Percentiles rank a stretch among this genome's conserved stretches.
Conservation (phyloP, 140 eudicot genomes). For the Ambrosia hybrid region DNA sequence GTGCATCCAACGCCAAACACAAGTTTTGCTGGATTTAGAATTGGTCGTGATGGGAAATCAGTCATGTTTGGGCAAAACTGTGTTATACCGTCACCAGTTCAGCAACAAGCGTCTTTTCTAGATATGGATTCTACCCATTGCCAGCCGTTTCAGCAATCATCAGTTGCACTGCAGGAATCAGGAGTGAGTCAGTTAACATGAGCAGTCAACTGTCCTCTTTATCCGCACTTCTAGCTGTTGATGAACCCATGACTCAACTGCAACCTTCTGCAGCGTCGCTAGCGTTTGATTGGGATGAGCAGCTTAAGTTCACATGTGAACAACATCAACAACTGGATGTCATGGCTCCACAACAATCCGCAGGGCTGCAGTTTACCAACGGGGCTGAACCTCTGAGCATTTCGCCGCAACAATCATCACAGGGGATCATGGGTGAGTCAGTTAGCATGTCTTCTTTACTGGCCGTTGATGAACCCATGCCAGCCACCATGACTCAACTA, state of each 20-base stretch:
- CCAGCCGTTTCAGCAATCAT: conserved; percentile 5
- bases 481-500: conserved; percentile 17
- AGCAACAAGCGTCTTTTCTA: conserved; percentile 16
- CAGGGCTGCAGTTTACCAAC: conserved; percentile 25
- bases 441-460: conserved; percentile 28
- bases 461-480: conserved; percentile 29
- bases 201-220: conserved; percentile 23
- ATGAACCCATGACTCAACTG: conserved; percentile 24
- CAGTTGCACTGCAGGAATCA: no score
- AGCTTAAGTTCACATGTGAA: conserved; percentile 6
- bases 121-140: conserved; percentile 22
- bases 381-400: conserved; percentile 18
- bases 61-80: conserved; percentile 46
- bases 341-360: conserved; percentile 18
- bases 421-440: background rate
- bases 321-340: background rate
- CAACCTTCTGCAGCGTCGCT: conserved; percentile 22
- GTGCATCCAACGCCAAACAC: conserved; percentile 5
- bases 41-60: conserved; percentile 51
- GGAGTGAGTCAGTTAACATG: background rate
- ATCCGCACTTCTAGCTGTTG: conserved; percentile 27
- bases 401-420: conserved; percentile 3
- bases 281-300: conserved; percentile 20
- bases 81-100: conserved; percentile 13
- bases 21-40: conserved; percentile 49